Percentiles rank a stretch among this genome's conserved stretches.
These are phyloP conservation scores for Wickerhamiella australiensis DNA, from an alignment of 805 yeast species.

Conservation along the genomic window DNA sequence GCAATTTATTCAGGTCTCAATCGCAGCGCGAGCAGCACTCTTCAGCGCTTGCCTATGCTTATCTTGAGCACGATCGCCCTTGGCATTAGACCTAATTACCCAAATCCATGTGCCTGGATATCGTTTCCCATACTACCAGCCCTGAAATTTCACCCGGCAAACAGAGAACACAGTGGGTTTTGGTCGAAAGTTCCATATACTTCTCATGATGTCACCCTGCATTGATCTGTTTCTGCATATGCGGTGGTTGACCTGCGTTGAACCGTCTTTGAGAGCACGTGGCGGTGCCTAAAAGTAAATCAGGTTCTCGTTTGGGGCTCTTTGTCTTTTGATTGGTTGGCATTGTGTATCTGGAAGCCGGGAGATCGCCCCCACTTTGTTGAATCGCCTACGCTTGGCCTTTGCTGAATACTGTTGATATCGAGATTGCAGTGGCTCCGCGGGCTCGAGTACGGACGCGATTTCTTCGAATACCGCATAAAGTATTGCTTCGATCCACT, in stretches of 20 bases:
- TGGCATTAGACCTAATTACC: too few relatives aligned
- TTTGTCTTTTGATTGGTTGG: background rate
- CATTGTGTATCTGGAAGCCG: too few relatives aligned
- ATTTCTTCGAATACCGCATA: background rate
- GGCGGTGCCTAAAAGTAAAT: background rate
- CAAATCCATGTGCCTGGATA: too few relatives aligned
- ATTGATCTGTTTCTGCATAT: conserved; percentile 4
- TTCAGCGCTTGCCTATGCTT: too few relatives aligned
- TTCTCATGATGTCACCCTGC: conserved; percentile 9
- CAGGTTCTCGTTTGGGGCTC: background rate
- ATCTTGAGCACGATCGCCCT: too few relatives aligned
- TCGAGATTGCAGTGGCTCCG: background rate
- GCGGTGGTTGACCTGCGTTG: background rate
- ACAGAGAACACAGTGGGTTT: too few relatives aligned
- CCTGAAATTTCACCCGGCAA: too few relatives aligned
- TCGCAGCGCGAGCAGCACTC: too few relatives aligned
- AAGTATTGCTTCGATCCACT: too few relatives aligned
- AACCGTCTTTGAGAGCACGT: background rate
- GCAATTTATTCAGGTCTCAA: too few relatives aligned
- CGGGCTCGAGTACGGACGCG: background rate
- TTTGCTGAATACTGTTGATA: background rate
- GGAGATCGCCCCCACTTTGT: background rate
- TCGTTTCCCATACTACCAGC: too few relatives aligned
- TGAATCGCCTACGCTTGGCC: background rate
- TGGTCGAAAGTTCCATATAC: background rate